phyloP scores from a whole-genome alignment of 345 rosid species.

The Eucalyptus pauciflora region DNA sequence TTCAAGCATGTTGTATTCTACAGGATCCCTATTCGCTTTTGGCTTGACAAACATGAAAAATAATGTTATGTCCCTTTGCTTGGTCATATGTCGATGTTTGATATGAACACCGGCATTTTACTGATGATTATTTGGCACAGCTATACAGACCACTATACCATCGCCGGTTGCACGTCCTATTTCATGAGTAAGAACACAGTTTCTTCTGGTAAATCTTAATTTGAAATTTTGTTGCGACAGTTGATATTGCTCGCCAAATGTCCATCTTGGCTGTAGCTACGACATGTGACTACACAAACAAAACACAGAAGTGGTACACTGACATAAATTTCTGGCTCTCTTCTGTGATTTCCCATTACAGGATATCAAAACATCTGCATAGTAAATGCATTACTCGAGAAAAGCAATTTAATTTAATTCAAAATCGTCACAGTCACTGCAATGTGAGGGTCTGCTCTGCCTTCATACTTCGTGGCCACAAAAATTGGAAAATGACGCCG shows the following conservation, averaged over 20 bases:
- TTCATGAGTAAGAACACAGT: not conserved
- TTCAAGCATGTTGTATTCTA: not conserved
- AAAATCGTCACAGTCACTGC: not conserved
- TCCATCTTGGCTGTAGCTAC: not conserved
- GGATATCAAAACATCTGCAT: not conserved
- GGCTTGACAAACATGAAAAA: not conserved
- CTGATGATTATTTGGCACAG: not conserved
- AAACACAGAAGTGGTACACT: not conserved
- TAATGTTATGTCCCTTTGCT: not conserved
- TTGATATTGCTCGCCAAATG: not conserved
- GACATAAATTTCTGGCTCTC: not conserved
- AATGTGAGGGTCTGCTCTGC: not conserved
- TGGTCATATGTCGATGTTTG: not conserved
- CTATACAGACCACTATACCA: not conserved
- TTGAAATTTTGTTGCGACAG: not conserved
- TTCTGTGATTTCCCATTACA: not conserved
- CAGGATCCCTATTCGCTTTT: not conserved
- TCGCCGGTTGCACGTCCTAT: not conserved
- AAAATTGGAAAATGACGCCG: not conserved
- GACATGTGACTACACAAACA: not conserved
- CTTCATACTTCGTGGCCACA: not conserved
- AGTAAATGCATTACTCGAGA: not conserved
- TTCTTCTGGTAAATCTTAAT: not conserved
- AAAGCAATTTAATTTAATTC: not conserved
- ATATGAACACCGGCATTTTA: not conserved